These are phyloP conservation scores for Yarrowia galli DNA, from an alignment of 1,139 yeast species.

Conservation along the genomic window DNA sequence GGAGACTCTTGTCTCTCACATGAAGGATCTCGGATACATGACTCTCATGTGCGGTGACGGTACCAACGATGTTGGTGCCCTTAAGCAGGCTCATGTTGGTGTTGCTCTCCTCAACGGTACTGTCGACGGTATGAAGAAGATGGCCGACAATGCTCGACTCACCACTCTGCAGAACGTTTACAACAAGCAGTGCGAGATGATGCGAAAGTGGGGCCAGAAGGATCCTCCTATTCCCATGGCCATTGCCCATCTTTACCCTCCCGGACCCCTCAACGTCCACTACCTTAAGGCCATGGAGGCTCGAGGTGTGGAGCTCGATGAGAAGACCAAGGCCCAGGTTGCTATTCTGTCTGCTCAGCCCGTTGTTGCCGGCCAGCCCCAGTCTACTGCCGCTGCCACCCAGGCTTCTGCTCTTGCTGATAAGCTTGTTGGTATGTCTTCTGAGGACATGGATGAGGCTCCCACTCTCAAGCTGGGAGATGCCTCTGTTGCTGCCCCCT, in stretches of 20 bases:
- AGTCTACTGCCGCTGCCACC: conserved; percentile 49
- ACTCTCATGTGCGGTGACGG: conserved; percentile 99
- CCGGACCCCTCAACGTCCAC: conserved; percentile 90
- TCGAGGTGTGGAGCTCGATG: conserved; percentile 68
- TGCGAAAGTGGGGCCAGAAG: conserved; percentile 76
- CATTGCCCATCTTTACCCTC: conserved; percentile 96
- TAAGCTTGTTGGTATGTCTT: conserved; percentile 70
- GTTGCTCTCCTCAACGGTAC: conserved; percentile 97
- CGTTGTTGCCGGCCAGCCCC: conserved; percentile 47
- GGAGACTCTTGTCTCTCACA: conserved; percentile 83
- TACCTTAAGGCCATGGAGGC: conserved; percentile 85
- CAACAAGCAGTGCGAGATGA: conserved; percentile 80
- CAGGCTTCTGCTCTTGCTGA: conserved; percentile 71
- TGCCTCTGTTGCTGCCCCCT: conserved; percentile 99
- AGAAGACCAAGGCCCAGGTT: conserved; percentile 63
- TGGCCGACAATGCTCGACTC: conserved; percentile 78
- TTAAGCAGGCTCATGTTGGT: conserved; percentile 98
- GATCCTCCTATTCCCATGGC: conserved; percentile 84
- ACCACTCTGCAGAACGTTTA: conserved; percentile 73
- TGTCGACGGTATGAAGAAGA: conserved; percentile 89
- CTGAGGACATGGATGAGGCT: conserved; percentile 80
- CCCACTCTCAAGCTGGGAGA: conserved; percentile 96
- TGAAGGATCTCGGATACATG: conserved; percentile 87
- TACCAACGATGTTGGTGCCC: conserved; percentile 98
- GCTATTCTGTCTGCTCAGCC: conserved; percentile 52